A percentile compares a stretch with the other conserved stretches of the same genome.
phyloP scores from a whole-genome alignment of 2,329 filamentous ascomycete species.

The Tothia fuscella region DNA sequence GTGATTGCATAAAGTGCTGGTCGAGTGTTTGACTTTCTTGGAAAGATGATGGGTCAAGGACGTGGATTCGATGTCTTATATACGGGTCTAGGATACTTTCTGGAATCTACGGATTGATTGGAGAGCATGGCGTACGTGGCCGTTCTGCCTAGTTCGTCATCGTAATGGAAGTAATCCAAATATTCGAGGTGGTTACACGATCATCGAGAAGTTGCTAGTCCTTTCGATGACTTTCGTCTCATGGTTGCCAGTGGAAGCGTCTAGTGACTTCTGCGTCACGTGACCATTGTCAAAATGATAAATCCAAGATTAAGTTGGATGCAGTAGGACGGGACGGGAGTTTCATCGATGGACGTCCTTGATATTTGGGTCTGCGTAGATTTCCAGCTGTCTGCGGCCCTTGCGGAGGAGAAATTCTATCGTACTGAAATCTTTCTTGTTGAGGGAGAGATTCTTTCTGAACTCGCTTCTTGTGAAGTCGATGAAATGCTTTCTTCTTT shows the following conservation, averaged over 20 bases:
- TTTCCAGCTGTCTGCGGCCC: slow-evolving; percentile 68
- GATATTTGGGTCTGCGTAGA: slow-evolving; percentile 68
- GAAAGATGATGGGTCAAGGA: background rate
- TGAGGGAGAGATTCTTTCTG: slow-evolving; percentile 51
- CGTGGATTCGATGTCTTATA: slow-evolving; percentile 17
- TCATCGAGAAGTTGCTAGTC: no score
- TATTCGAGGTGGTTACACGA: no score
- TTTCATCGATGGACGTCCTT: slow-evolving; percentile 2
- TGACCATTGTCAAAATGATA: no score
- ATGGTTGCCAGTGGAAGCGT: no score
- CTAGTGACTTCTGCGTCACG: no score
- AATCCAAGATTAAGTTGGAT: no score
- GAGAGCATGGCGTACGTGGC: no score
- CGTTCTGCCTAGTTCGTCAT: no score
- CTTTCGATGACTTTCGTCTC: no score
- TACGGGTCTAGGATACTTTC: slow-evolving; percentile 17
- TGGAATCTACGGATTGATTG: no score
- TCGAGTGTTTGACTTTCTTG: slow-evolving; percentile 11
- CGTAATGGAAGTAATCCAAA: no score
- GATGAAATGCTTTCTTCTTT: slow-evolving; percentile 48
- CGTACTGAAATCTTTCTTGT: slow-evolving; percentile 75
- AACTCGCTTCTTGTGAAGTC: slow-evolving; percentile 62
- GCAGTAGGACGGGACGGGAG: no score
- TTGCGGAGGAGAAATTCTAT: slow-evolving; percentile 79
- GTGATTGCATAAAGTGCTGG: slow-evolving; percentile 25